phyloP scores from a whole-genome alignment of 768 basidiomycete species.

The Russula brevipes region DNA sequence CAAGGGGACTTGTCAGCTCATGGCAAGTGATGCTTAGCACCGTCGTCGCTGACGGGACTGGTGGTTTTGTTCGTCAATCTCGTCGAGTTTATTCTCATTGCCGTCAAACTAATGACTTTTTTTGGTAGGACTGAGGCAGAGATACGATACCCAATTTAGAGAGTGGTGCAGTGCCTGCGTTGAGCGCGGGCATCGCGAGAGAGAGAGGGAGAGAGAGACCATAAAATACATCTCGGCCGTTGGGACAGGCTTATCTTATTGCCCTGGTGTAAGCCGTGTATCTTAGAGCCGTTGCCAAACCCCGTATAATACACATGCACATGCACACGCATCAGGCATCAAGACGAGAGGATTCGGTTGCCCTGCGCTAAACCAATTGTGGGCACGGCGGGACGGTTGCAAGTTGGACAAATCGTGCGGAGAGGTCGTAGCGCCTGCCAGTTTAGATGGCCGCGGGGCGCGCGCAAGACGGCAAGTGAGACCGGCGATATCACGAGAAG shows the following conservation, averaged over 20 bases:
- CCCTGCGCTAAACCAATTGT: conserved; percentile 7
- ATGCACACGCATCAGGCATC: no score
- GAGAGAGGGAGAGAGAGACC: not conserved
- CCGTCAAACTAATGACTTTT: conserved; percentile 1
- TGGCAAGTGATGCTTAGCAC: conserved; percentile 13
- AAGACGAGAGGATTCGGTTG: no score
- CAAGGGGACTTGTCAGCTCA: conserved; percentile 57
- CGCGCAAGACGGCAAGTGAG: conserved; percentile 1
- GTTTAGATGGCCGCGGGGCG: conserved; percentile 10
- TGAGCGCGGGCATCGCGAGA: conserved; percentile 14
- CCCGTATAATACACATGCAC: conserved; percentile 13
- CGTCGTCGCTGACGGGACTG: not conserved
- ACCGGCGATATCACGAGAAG: not conserved
- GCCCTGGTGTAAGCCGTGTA: conserved; percentile 19
- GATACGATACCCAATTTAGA: conserved; percentile 22
- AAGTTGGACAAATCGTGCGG: conserved; percentile 13
- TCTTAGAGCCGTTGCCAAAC: conserved; percentile 14
- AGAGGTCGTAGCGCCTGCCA: conserved; percentile 16
- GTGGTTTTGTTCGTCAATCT: not conserved
- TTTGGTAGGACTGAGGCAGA: conserved; percentile 7
- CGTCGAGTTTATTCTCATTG: not conserved
- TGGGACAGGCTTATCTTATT: conserved; percentile 18
- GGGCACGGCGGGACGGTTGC: no score
- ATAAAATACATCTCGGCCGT: conserved; percentile 8
- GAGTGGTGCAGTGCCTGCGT: conserved; percentile 3